Evolutionary conservation across 805 yeast species (phyloP).

Genomic region (Candida sithepensis): DNA sequence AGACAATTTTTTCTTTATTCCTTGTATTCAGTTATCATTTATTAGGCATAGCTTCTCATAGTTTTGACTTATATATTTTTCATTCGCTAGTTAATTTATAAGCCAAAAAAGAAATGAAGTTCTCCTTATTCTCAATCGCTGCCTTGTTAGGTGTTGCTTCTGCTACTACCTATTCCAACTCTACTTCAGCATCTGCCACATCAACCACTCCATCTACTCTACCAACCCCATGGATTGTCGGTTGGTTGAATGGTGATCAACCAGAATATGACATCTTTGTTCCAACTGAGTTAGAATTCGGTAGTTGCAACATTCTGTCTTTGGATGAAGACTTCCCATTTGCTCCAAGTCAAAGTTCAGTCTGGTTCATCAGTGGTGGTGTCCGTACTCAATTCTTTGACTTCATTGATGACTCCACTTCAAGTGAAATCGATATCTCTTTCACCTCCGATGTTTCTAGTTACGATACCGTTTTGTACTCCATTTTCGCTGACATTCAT

Average conservation of each 20-base stretch:
- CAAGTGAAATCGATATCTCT: constrained; percentile 15
- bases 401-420: constrained; percentile 15
- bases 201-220: constrained; percentile 9
- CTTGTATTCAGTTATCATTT: no score
- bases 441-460: constrained; percentile 8
- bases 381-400: constrained; percentile 2
- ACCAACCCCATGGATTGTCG: constrained; percentile 17
- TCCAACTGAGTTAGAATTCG: constrained; percentile 14
- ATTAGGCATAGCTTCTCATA: no score
- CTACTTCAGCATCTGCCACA: constrained; percentile 11
- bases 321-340: constrained; percentile 17
- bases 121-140: constrained; percentile 16
- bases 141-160: constrained; percentile 15
- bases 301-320: constrained; percentile 14
- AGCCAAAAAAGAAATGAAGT: constrained; percentile 14
- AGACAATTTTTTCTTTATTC: not conserved
- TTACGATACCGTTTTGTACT: constrained; percentile 5
- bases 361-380: constrained; percentile 7
- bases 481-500: constrained; percentile 16
- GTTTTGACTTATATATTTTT: constrained; percentile 6
- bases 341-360: constrained; percentile 5
- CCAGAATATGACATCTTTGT: constrained; percentile 19
- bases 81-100: constrained; percentile 11
- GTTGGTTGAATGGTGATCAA: constrained; percentile 12
- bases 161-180: constrained; percentile 14